Evolutionary conservation across 805 yeast genomes (phyloP), one percentile per base, ranked within the genome.

Genomic region (Saccharomyces paradoxus): DNA sequence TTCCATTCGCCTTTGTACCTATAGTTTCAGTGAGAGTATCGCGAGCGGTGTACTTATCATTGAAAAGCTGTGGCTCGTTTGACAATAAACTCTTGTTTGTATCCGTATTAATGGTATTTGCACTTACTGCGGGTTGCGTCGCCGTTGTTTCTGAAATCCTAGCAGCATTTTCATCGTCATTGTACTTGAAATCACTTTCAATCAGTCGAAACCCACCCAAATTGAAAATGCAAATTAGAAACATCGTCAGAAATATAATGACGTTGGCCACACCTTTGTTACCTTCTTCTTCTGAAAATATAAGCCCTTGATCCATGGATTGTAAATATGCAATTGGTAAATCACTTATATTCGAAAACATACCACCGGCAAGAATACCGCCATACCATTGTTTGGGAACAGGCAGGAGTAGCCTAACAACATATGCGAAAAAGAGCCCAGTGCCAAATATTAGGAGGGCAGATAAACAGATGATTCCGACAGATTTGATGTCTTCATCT

Each of bases 241-340:
- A 88, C 32, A 85, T 76, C 2, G 89, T 85, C 48, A 85, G 74
- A 61, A 86, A 87, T 31, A 90, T 84, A 63, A 90, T 85, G 24
- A 87, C 85, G 69, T 86, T 88, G 0, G 97, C 94, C 27, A 86
- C 85, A 28, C 97, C 97, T 60, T 79, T 78, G 53, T 81, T 77
- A 41, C 88, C 89, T 57, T 87, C 82, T 4, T 70, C 78, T 12
- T 73, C 62, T 0, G 84, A 73, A 61, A 90, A 84, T 6, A 78
- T 72, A 1, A 81, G 74, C 1, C 89, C 81, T n/a, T 80, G 77
- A 48, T 87, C 79, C 68, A 86, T 73, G 0, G 87, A 84, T 62
- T 84, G 89, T 50, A 86, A 62, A 63, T 84, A 86, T 0, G 92
- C 91, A 59, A 86, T 85, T 0, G 94, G 94, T 50, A 86, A 73